Percentiles rank a stretch among this genome's conserved stretches.
Evolutionary conservation across 495 filamentous ascomycete genomes (phyloP).

Genomic region (Neurospora sp.): DNA sequence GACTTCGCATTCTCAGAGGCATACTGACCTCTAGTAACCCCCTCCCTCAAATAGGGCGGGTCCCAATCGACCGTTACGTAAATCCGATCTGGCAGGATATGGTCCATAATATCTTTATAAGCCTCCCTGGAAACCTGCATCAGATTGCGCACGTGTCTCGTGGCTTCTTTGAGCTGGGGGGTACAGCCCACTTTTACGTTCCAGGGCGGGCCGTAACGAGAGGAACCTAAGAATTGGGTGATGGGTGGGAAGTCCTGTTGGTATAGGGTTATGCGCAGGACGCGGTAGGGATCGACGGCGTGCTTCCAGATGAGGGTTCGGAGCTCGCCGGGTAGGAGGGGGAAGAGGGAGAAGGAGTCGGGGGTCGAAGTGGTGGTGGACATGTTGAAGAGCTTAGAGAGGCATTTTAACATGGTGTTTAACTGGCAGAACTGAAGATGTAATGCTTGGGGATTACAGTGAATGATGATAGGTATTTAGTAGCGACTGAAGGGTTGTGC

Average conservation of each 20-base stretch:
- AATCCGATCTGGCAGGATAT: neutral
- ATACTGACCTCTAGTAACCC: neutral
- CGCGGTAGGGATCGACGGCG: neutral
- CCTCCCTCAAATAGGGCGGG: neutral
- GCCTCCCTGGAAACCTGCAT: neutral
- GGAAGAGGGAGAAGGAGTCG: neutral
- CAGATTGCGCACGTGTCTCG: neutral
- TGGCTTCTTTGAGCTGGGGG: neutral
- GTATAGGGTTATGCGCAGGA: neutral
- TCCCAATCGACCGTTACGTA: neutral
- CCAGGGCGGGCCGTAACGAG: neutral
- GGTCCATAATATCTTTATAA: neutral
- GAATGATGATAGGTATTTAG: neutral
- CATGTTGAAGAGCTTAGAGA: neutral
- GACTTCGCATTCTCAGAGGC: neutral
- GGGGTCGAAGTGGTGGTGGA: neutral
- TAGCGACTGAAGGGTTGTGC: neutral
- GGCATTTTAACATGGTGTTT: neutral
- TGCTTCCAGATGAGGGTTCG: neutral
- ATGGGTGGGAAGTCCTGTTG: neutral
- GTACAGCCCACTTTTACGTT: neutral
- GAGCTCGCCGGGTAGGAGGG: neutral
- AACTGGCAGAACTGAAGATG: neutral
- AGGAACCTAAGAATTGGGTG: neutral
- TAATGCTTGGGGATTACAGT: neutral